phyloP scores from a whole-genome alignment of 495 filamentous ascomycete genomes.

The Parathielavia appendiculata region DNA sequence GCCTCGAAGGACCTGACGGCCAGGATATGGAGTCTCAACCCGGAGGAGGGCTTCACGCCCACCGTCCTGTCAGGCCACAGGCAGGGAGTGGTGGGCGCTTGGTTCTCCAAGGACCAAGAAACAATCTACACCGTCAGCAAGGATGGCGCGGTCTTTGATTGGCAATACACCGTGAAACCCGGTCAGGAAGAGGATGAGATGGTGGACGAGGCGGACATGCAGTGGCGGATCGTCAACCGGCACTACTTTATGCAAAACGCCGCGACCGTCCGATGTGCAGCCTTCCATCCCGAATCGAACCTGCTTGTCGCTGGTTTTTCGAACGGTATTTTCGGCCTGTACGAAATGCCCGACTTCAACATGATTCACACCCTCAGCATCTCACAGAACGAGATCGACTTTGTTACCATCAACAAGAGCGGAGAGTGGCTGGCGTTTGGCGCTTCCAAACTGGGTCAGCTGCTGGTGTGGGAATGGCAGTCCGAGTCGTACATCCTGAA shows the following conservation, averaged over 20 bases:
- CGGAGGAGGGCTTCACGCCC: constrained; percentile 80
- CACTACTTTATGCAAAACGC: constrained; percentile 91
- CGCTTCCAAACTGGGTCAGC: constrained; percentile 88
- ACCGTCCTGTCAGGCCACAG: constrained; percentile 86
- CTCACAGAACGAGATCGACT: constrained; percentile 92
- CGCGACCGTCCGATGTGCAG: constrained; percentile 79
- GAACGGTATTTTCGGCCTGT: constrained; percentile 85
- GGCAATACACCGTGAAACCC: constrained; percentile 60
- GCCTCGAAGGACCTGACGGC: constrained; percentile 88
- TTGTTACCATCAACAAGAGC: constrained; percentile 83
- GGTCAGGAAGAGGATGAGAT: constrained; percentile 55
- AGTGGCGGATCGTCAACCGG: constrained; percentile 81
- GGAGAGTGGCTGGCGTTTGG: constrained; percentile 98
- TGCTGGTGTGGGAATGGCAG: constrained; percentile 99
- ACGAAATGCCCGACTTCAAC: constrained; percentile 96
- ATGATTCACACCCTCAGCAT: constrained; percentile 87
- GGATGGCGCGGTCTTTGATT: constrained; percentile 53
- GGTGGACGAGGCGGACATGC: constrained; percentile 53
- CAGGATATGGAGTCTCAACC: constrained; percentile 87
- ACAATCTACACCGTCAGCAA: constrained; percentile 54
- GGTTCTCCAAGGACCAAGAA: constrained; percentile 91
- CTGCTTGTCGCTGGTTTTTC: constrained; percentile 90
- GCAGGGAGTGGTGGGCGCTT: constrained; percentile 79
- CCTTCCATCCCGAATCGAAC: constrained; percentile 80
- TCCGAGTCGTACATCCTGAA: constrained; percentile 99